Base-by-base conservation (phyloP, 495 filamentous ascomycete species). In the Tuber magnatum region DNA sequence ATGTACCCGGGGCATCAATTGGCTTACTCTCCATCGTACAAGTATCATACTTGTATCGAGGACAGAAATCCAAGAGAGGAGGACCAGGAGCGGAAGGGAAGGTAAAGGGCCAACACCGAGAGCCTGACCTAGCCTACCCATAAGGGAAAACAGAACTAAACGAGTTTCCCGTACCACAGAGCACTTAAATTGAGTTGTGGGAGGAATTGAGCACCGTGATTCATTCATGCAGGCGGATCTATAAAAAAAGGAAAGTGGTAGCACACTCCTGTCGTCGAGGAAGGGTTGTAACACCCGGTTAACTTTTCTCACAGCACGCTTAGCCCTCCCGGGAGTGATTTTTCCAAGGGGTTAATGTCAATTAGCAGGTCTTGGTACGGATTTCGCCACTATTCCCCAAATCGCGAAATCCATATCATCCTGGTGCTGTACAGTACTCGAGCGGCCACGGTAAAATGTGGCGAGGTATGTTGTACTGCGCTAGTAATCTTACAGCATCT, bases 191-290 rank as follows among this genome's bases (percentile, higher is more conserved):
- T 42, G 16, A 44, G 28, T n/a, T 44, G 69, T 69, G n/a, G 51
- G 72, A 70, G 68, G 42, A 68, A 6, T 28, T 61, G 72, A 20
- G 12, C 68, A 56, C 71, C 41, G 24, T 61, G 51, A 32, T 28
- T 61, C 35, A 71, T 42, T 42, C 69, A 68, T 70, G 39, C 61
- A 61, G n/a, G 70, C 43, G 14, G 70, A 78, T 78, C 69, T 75
- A 69, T 28, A 41, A 71, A 71, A 73, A 69, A 72, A 72, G 24
- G 24, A 72, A 78, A 75, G n/a, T 3, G 51, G 51, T 32, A 61
- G 0, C n/a, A 32, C 51, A 61, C 51, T 32, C 51, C n/a, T 32
- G n/a, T 16, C 51, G n/a, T 32, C 12, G 51, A 61, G 51, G n/a
- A 61, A 61, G 28, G n/a, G 28, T 28, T 32, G 51, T 61, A 12